These are phyloP conservation scores for Fusarium chuoi DNA, from an alignment of 2,329 filamentous ascomycete genomes.

Conservation along the genomic window DNA sequence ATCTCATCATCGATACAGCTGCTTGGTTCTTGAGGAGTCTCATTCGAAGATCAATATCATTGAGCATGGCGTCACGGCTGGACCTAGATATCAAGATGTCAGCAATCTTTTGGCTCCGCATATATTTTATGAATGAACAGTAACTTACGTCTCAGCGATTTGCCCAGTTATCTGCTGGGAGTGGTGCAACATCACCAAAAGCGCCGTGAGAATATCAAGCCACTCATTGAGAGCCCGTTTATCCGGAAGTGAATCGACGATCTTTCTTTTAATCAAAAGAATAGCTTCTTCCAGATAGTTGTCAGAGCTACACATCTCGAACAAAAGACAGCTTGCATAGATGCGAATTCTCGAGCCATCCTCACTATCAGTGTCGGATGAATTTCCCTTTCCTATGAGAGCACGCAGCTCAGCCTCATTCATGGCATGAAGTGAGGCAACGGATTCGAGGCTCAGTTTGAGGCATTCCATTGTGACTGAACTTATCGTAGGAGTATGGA, in stretches of 20 bases:
- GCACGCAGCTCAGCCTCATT: not conserved
- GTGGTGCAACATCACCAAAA: not conserved
- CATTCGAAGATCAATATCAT: not conserved
- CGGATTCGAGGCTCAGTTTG: not conserved
- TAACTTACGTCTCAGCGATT: not conserved
- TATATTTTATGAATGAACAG: not conserved
- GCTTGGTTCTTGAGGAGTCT: not conserved
- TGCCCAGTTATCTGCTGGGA: not conserved
- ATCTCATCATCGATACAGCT: not conserved
- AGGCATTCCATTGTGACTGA: not conserved
- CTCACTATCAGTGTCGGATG: no score
- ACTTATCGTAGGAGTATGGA: fast-evolving
- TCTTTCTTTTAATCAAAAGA: not conserved
- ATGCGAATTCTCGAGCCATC: not conserved
- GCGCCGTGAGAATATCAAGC: not conserved
- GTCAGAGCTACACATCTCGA: not conserved
- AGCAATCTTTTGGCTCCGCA: not conserved
- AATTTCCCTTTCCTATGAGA: no score
- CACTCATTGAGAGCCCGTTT: not conserved
- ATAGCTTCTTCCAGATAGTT: not conserved
- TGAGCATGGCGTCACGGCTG: not conserved
- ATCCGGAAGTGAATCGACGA: no score
- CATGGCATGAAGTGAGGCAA: not conserved
- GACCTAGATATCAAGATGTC: not conserved
- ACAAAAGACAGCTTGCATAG: not conserved